Evolutionary conservation across 2,329 filamentous ascomycete genomes (phyloP), one percentile per base, ranked within the genome.

Genomic region (Colletotrichum graminicola): DNA sequence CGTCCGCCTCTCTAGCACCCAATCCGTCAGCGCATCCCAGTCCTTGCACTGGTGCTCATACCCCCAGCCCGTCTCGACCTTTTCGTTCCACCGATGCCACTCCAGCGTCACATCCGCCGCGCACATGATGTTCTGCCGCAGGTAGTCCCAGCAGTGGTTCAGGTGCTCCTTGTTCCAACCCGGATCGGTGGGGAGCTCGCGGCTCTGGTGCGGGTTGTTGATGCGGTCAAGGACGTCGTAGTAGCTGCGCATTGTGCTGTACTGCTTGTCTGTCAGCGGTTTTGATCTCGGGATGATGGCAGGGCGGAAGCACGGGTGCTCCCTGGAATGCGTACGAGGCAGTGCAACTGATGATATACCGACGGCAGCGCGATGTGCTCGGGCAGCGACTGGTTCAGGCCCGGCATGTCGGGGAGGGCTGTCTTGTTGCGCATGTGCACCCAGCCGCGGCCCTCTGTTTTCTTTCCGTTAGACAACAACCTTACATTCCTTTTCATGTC

Each of bases 111-210:
- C 62, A 41, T 75, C 74, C 8, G 78, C 78, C 10, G 76, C 77
- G 52, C 81, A 83, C 79, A 82, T 80, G 62, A 82, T 79, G n/a
- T 79, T 78, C 71, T 83, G 81, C 21, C 81, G 78, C 71, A 83
- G 76, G 65, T 83, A 83, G 72, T 81, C 80, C 71, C 82, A 80
- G 74, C 81, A 83, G 74, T 84, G 83, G 59, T 82, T 77, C 74
- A 80, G 82, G 69, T 83, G 82, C 14, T 72, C 56, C 4, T 54
- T 34, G 11, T 64, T 45, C 66, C 51, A 65, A 12, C 51, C 51
- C 11, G 32, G 18, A 3, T 66, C 68, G 32, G 59, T n/a, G 32
- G 60, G 65, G 11, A 64, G 45, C 21, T 66, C 43, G 36, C 36
- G 36, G 2, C 36, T 1, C 2, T 39, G 36, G 12, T 45, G 3